These are phyloP conservation scores for Lasiodiplodia citricola DNA, from an alignment of 2,329 filamentous ascomycete species.

Conservation along the genomic window DNA sequence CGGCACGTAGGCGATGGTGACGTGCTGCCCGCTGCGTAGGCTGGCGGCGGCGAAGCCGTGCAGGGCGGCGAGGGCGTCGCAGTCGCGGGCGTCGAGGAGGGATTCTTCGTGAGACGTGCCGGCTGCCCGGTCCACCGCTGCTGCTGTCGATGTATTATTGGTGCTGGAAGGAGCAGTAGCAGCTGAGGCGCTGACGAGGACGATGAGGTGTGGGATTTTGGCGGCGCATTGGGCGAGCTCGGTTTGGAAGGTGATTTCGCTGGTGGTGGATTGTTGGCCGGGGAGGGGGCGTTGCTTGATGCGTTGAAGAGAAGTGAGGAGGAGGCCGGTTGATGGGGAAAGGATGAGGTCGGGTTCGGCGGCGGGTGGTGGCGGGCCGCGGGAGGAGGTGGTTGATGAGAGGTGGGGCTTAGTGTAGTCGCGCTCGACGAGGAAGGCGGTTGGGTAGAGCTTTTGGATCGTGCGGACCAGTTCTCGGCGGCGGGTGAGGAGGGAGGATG, in stretches of 20 bases:
- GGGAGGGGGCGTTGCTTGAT: conserved; percentile 75
- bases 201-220: conserved; percentile 69
- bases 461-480: conserved; percentile 56
- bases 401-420: conserved; percentile 54
- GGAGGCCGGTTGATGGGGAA: conserved; percentile 70
- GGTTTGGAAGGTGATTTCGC: conserved; percentile 30
- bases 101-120: background rate
- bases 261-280: conserved; percentile 50
- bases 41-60: conserved; percentile 34
- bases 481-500: conserved; percentile 50
- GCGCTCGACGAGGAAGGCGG: conserved; percentile 63
- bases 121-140: too few relatives aligned
- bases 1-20: conserved; percentile 43
- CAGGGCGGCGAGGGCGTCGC: conserved; percentile 39
- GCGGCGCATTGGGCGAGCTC: conserved; percentile 58
- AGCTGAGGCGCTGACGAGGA: conserved; percentile 61
- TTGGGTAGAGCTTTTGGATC: conserved; percentile 57
- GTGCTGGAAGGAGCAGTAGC: too few relatives aligned
- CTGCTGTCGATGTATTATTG: too few relatives aligned
- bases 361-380: conserved; percentile 30
- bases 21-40: background rate
- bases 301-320: conserved; percentile 74
- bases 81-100: conserved; percentile 35
- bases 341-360: conserved; percentile 77
- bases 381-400: background rate